Evolutionary conservation across 768 basidiomycete genomes (phyloP).

Genomic region (Russula vinacea): DNA sequence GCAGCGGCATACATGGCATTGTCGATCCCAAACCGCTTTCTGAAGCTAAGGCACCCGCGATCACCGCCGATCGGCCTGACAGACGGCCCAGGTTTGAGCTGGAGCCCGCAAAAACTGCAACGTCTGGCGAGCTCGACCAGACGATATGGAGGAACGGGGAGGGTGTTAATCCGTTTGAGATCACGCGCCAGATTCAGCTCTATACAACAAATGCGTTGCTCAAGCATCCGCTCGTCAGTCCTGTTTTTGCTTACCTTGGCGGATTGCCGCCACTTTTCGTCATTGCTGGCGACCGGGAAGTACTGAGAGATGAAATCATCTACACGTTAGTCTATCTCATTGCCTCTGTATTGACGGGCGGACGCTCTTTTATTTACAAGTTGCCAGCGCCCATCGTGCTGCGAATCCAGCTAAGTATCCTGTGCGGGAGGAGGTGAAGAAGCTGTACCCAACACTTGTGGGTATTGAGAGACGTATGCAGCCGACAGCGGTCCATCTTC

Average conservation of each 20-base stretch:
- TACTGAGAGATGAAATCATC: slow-evolving; percentile 86
- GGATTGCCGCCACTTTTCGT: slow-evolving; percentile 85
- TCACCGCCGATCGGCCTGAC: neutral
- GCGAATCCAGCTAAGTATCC: slow-evolving; percentile 73
- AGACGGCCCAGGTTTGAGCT: slow-evolving; percentile 29
- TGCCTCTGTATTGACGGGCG: neutral
- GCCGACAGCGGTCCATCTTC: slow-evolving; percentile 83
- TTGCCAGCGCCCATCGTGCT: slow-evolving; percentile 79
- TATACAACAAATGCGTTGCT: slow-evolving; percentile 80
- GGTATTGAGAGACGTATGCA: slow-evolving; percentile 52
- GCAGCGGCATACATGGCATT: slow-evolving; percentile 46
- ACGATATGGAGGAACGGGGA: slow-evolving; percentile 45
- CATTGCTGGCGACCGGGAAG: slow-evolving; percentile 86
- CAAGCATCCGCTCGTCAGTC: slow-evolving; percentile 78
- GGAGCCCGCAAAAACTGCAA: too few relatives aligned
- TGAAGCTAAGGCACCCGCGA: slow-evolving; percentile 1
- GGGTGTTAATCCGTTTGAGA: slow-evolving; percentile 50
- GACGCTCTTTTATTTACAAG: neutral
- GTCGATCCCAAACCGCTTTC: slow-evolving; percentile 36
- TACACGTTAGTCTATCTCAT: slow-evolving; percentile 51
- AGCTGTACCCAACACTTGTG: slow-evolving; percentile 55
- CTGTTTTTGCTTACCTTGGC: slow-evolving; percentile 77
- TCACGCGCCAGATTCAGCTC: slow-evolving; percentile 76
- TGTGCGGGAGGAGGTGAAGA: slow-evolving; percentile 44
- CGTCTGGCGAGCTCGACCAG: slow-evolving; percentile 35